Conservation (phyloP, 371 early-diverging fungal genomes). For the Mortierella sp. region DNA sequence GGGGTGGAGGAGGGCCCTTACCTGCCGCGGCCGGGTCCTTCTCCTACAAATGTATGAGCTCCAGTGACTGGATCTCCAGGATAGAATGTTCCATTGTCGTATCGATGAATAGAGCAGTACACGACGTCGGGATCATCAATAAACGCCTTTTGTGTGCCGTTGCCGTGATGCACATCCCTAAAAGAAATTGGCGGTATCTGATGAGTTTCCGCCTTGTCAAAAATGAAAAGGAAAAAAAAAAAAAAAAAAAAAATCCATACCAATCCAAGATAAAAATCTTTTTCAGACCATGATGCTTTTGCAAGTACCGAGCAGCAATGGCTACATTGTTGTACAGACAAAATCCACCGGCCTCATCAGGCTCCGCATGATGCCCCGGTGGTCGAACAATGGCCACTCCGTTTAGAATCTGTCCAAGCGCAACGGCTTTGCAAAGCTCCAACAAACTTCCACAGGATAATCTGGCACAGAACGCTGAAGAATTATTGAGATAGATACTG, state of each 20-base stretch:
- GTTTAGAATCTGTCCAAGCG: constrained; percentile 68
- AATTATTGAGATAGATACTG: constrained; percentile 77
- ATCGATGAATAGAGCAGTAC: constrained; percentile 89
- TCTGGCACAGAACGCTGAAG: constrained; percentile 69
- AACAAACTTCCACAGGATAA: constrained; percentile 83
- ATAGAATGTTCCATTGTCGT: constrained; percentile 82
- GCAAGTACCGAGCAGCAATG: constrained; percentile 77
- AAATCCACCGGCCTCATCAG: constrained; percentile 81
- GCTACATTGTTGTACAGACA: constrained; percentile 92
- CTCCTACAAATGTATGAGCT: constrained; percentile 65
- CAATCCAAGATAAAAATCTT: constrained; percentile 90
- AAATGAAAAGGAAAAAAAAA: constrained; percentile 5
- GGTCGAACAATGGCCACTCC: constrained; percentile 90
- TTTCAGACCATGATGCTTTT: constrained; percentile 55
- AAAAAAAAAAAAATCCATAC: constrained; percentile 43
- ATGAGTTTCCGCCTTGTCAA: neutral
- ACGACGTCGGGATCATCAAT: constrained; percentile 79
- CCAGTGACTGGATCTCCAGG: constrained; percentile 70
- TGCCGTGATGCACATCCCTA: constrained; percentile 96
- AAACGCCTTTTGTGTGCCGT: constrained; percentile 90
- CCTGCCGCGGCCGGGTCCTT: constrained; percentile 72
- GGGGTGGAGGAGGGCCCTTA: too few species aligned
- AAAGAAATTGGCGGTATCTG: too few species aligned
- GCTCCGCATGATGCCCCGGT: constrained; percentile 93
- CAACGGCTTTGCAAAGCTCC: constrained; percentile 76